These are phyloP conservation scores for Rhizomucor pusillus DNA, from an alignment of 371 early-diverging fungal species.

Conservation along the genomic window DNA sequence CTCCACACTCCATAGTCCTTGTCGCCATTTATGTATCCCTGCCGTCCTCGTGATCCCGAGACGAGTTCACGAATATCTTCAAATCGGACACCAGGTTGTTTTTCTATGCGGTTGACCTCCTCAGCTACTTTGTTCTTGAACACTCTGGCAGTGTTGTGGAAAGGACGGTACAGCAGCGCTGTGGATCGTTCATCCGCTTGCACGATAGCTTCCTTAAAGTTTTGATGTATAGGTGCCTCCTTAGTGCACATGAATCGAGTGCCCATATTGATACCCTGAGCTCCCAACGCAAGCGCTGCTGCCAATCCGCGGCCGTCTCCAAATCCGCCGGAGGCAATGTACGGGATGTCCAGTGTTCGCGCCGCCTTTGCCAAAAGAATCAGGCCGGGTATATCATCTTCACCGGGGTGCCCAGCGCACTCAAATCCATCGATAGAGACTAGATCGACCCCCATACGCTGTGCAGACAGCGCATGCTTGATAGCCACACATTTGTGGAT, in stretches of 20 bases:
- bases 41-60: slow-evolving; percentile 66
- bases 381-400: slow-evolving; percentile 75
- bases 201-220: slow-evolving; percentile 76
- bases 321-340: slow-evolving; percentile 81
- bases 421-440: slow-evolving; percentile 80
- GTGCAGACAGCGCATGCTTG: slow-evolving; percentile 70
- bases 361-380: slow-evolving; percentile 75
- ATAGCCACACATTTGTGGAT: slow-evolving; percentile 81
- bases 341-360: slow-evolving; percentile 59
- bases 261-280: slow-evolving; percentile 75
- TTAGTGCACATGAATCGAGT: slow-evolving; percentile 82
- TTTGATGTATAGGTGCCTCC: slow-evolving; percentile 71
- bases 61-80: slow-evolving; percentile 69
- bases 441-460: slow-evolving; percentile 60
- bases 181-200: slow-evolving; percentile 68
- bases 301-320: slow-evolving; percentile 71
- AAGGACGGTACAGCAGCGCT: slow-evolving; percentile 69
- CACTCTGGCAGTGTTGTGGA: slow-evolving; percentile 78
- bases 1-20: slow-evolving; percentile 76
- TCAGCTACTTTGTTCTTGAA: slow-evolving; percentile 71
- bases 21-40: slow-evolving; percentile 70
- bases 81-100: slow-evolving; percentile 59
- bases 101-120: slow-evolving; percentile 69
- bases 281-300: slow-evolving; percentile 73
- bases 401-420: slow-evolving; percentile 86